phyloP scores from a whole-genome alignment of 2,329 filamentous ascomycete genomes.

The Claviceps purpurea region DNA sequence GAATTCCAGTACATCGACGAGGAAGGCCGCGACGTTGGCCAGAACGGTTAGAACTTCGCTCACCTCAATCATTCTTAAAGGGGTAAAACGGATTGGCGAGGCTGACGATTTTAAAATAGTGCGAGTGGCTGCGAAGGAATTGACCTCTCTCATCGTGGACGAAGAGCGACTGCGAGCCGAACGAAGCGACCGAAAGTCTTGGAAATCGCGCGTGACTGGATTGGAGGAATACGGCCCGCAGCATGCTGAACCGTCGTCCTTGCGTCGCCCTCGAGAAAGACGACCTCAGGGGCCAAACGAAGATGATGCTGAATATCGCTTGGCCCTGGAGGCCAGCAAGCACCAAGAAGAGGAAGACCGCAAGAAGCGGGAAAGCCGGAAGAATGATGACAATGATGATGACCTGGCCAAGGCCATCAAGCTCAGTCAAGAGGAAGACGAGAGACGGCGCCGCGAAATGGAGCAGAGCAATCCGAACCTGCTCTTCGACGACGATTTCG shows the following conservation, averaged over 20 bases:
- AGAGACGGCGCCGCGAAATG: conserved; percentile 70
- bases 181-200: conserved; percentile 79
- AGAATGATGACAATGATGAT: conserved; percentile 51
- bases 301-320: conserved; percentile 77
- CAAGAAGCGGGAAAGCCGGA: conserved; percentile 53
- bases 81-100: background rate
- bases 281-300: conserved; percentile 48
- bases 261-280: conserved; percentile 33
- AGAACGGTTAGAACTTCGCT: conserved; percentile 59
- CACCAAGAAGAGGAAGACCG: conserved; percentile 85
- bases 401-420: conserved; percentile 91
- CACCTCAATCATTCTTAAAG: background rate
- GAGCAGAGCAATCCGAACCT: conserved; percentile 75
- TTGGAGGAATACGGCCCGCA: conserved; percentile 64
- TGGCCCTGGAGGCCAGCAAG: conserved; percentile 92
- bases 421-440: conserved; percentile 89
- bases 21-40: conserved; percentile 86
- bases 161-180: conserved; percentile 86
- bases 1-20: conserved; percentile 97
- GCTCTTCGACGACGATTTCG: conserved; percentile 72
- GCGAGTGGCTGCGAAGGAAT: conserved; percentile 87
- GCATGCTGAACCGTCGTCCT: conserved; percentile 26
- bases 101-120: conserved; percentile 39
- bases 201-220: conserved; percentile 92
- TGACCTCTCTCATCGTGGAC: conserved; percentile 82